Evolutionary conservation across 345 rosid species (phyloP).

Genomic region (Brassica juncea): DNA sequence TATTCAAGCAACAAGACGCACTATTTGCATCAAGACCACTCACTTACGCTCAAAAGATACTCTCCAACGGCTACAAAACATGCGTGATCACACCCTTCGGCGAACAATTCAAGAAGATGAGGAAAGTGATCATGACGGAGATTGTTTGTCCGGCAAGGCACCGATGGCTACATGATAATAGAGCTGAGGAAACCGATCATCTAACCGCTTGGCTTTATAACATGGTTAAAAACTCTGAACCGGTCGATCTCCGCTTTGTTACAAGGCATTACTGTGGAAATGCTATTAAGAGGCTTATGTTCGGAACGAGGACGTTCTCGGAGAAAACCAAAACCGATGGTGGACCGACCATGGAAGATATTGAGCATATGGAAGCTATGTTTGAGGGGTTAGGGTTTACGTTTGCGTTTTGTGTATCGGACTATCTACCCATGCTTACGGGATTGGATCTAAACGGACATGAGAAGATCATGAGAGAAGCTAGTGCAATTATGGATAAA

Average conservation of each 20-base stretch:
- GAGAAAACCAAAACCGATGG: constrained; percentile 33
- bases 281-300: constrained; percentile 41
- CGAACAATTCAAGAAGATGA: constrained; percentile 48
- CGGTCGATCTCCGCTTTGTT: constrained; percentile 42
- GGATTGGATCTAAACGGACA: constrained; percentile 41
- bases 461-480: constrained; percentile 40
- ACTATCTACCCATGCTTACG: constrained; percentile 38
- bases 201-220: constrained; percentile 41
- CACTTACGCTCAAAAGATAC: constrained; percentile 27
- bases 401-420: constrained; percentile 41
- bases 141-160: constrained; percentile 43
- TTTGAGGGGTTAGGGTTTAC: constrained; percentile 35
- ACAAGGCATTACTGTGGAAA: constrained; percentile 43
- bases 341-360: constrained; percentile 47
- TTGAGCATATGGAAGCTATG: constrained; percentile 45
- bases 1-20: constrained; percentile 44
- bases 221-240: constrained; percentile 18
- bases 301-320: constrained; percentile 37
- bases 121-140: constrained; percentile 39
- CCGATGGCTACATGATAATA: constrained; percentile 42
- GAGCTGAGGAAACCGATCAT: constrained; percentile 46
- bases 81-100: constrained; percentile 36
- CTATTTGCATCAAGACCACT: constrained; percentile 42
- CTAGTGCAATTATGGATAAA: constrained; percentile 37
- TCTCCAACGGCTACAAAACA: constrained; percentile 35